Conservation (phyloP, 176 grass and related monocot species). For the Coix lacrymajobi region DNA sequence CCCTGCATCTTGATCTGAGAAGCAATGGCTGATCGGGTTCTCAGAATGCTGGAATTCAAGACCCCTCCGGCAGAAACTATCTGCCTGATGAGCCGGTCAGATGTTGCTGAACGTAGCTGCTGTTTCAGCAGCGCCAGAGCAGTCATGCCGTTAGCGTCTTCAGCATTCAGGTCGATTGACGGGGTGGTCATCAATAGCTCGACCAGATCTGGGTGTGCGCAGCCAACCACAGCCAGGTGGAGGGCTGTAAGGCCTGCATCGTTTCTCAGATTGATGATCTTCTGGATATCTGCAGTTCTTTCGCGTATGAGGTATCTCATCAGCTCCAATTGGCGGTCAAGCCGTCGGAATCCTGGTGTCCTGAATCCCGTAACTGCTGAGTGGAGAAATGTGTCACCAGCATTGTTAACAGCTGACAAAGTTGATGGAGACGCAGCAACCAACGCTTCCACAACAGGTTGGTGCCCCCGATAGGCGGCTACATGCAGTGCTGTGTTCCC, state of each 20-base stretch:
- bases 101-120: constrained; percentile 63
- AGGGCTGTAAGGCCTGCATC: constrained; percentile 69
- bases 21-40: constrained; percentile 47
- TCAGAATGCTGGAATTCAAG: constrained; percentile 52
- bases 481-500: constrained; percentile 93
- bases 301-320: constrained; percentile 54
- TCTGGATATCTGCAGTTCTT: constrained; percentile 31
- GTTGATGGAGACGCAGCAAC: constrained; percentile 50
- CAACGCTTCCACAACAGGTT: constrained; percentile 56
- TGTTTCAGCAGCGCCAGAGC: constrained; percentile 66
- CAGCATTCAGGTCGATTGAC: constrained; percentile 63
- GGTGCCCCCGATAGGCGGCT: constrained; percentile 76
- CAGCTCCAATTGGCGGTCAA: constrained; percentile 82
- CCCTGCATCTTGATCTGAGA: constrained; percentile 76
- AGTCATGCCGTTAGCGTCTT: constrained; percentile 67
- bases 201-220: constrained; percentile 64
- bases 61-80: constrained; percentile 77
- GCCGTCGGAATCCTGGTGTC: constrained; percentile 75
- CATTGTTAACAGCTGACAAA: constrained; percentile 43
- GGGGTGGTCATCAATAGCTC: constrained; percentile 61
- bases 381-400: constrained; percentile 86
- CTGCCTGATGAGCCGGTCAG: constrained; percentile 73
- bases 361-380: constrained; percentile 84
- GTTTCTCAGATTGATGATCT: constrained; percentile 77
- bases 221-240: constrained; percentile 78